Evolutionary conservation across 208 protist genomes (phyloP).

Genomic region (Leptomonas seymouri): DNA sequence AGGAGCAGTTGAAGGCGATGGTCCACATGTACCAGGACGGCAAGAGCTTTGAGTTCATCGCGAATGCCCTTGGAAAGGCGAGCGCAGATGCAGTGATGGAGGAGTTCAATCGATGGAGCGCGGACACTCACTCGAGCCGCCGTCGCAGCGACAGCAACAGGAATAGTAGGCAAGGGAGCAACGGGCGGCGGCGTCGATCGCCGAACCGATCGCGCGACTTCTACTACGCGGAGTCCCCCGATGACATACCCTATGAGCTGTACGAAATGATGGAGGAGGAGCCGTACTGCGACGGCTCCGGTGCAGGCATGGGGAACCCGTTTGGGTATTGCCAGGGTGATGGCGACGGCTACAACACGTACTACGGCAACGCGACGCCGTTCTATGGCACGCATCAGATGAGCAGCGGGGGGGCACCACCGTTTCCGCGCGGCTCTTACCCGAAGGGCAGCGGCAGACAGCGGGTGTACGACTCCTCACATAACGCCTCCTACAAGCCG

Average conservation of each 20-base stretch:
- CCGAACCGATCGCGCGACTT: conserved; percentile 29
- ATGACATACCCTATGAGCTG: conserved; percentile 57
- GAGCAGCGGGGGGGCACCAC: conserved; percentile 42
- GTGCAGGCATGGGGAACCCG: conserved; percentile 34
- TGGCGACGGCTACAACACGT: conserved; percentile 27
- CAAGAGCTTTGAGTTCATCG: conserved; percentile 93
- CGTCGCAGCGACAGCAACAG: conserved; percentile 16
- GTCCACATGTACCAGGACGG: conserved; percentile 92
- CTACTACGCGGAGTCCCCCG: conserved; percentile 81
- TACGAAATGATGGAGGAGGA: conserved; percentile 57
- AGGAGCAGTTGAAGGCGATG: conserved; percentile 76
- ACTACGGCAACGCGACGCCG: conserved; percentile 52
- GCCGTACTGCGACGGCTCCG: conserved; percentile 28
- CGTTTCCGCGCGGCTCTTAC: conserved; percentile 16
- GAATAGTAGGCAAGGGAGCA: conserved; percentile 5
- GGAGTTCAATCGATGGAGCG: conserved; percentile 88
- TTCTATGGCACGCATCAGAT: conserved; percentile 70
- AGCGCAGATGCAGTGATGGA: conserved; percentile 53
- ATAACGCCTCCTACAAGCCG: conserved; percentile 21
- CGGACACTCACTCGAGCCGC: conserved; percentile 48
- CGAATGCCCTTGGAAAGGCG: conserved; percentile 80
- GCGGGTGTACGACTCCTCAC: conserved; percentile 24
- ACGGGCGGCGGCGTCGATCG: conserved; percentile 12
- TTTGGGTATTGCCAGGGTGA: conserved; percentile 61
- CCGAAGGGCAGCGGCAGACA: conserved; percentile 3